phyloP scores from a whole-genome alignment of 1,284 basidiomycete genomes.

The Wolfiporia cocos region DNA sequence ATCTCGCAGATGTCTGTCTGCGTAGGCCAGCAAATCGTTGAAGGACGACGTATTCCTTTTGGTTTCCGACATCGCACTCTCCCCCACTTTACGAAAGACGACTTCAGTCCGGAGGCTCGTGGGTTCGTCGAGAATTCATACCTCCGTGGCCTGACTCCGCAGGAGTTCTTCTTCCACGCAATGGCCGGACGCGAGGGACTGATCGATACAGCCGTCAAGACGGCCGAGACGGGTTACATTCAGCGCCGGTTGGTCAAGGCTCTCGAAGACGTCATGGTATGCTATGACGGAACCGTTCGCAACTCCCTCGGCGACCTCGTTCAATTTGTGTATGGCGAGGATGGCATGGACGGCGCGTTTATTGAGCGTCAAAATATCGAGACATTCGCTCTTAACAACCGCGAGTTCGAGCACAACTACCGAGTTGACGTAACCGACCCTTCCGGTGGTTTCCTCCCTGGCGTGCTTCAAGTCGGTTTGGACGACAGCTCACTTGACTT shows the following conservation, averaged over 20 bases:
- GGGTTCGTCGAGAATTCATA: constrained; percentile 99
- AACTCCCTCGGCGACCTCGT: constrained; percentile 95
- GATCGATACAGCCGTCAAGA: constrained; percentile 99
- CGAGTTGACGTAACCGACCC: constrained; percentile 90
- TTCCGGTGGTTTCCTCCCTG: constrained; percentile 69
- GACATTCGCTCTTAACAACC: constrained; percentile 80
- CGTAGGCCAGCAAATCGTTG: constrained; percentile 98
- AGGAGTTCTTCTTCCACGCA: constrained; percentile 99
- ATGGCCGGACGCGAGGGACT: constrained; percentile 99
- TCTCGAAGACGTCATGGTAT: constrained; percentile 95
- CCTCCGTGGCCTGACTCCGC: constrained; percentile 92
- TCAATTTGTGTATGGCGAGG: constrained; percentile 97
- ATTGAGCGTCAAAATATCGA: constrained; percentile 96
- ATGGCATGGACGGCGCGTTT: constrained; percentile 97
- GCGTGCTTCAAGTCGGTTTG: constrained; percentile 90
- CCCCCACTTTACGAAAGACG: constrained; percentile 98
- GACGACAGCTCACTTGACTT: constrained; percentile 86
- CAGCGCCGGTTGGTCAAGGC: constrained; percentile 98
- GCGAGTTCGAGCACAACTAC: constrained; percentile 87
- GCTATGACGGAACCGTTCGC: constrained; percentile 96
- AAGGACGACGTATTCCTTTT: constrained; percentile 97
- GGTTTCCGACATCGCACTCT: constrained; percentile 96
- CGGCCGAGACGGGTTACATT: constrained; percentile 99
- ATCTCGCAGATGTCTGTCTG: constrained; percentile 99
- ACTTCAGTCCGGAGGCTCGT: constrained; percentile 97